Evolutionary conservation across 495 filamentous ascomycete genomes (phyloP).

Genomic region (Neurospora cerealis): DNA sequence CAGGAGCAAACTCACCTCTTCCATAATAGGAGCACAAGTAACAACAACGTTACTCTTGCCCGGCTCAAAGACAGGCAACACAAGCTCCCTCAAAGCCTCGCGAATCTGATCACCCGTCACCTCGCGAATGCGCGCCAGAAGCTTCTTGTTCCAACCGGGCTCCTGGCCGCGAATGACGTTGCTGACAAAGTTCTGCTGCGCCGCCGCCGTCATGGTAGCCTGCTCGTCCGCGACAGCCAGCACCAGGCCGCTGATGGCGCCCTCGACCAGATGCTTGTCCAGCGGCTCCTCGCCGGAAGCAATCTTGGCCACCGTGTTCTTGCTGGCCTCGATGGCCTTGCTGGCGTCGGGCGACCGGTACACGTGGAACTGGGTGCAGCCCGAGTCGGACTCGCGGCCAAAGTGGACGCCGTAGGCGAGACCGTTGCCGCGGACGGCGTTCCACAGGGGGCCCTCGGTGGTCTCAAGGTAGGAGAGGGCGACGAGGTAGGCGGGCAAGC

Average conservation of each 20-base stretch:
- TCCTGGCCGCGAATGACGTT: slow-evolving; percentile 67
- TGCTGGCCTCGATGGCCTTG: slow-evolving; percentile 72
- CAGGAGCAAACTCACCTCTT: slow-evolving; percentile 48
- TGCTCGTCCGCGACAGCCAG: slow-evolving; percentile 78
- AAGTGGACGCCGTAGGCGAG: slow-evolving; percentile 83
- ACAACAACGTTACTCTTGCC: slow-evolving; percentile 72
- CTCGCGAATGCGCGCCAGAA: slow-evolving; percentile 65
- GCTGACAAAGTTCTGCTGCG: slow-evolving; percentile 69
- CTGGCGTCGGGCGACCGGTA: slow-evolving; percentile 84
- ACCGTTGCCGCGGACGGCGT: slow-evolving; percentile 80
- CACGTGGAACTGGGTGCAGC: slow-evolving; percentile 69
- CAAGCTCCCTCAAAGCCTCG: slow-evolving; percentile 58
- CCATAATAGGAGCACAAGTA: slow-evolving; percentile 78
- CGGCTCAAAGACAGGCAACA: slow-evolving; percentile 70
- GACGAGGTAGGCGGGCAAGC: slow-evolving; percentile 74
- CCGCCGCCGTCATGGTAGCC: slow-evolving; percentile 68
- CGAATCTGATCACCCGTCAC: slow-evolving; percentile 72
- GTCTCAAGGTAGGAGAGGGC: slow-evolving; percentile 85
- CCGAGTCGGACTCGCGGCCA: slow-evolving; percentile 60
- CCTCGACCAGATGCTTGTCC: slow-evolving; percentile 76
- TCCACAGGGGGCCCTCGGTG: slow-evolving; percentile 90
- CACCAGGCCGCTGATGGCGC: slow-evolving; percentile 81
- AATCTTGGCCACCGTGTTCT: slow-evolving; percentile 50
- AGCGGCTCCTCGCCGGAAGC: slow-evolving; percentile 50
- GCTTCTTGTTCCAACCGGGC: slow-evolving; percentile 66